Evolutionary conservation across 192 early-diverging fungal genomes (phyloP).

Genomic region (Thamnidium elegans): DNA sequence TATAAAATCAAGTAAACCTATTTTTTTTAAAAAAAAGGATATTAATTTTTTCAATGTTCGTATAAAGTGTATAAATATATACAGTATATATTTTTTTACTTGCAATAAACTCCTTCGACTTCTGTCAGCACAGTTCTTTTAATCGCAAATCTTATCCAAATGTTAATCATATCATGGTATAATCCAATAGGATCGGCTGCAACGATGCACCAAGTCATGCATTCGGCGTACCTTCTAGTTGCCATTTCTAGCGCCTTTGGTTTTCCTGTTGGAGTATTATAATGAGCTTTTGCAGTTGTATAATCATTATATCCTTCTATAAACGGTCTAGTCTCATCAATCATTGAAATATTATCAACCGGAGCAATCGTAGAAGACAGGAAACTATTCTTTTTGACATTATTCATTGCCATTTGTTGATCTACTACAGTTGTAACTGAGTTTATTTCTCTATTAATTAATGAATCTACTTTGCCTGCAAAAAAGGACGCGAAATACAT

Average conservation of each 20-base stretch:
- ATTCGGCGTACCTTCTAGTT: conserved; percentile 42
- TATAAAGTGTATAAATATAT: background rate
- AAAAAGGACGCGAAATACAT: conserved; percentile 45
- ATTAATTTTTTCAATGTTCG: background rate
- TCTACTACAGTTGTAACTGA: conserved; percentile 36
- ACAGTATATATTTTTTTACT: too few species aligned
- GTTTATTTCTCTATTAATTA: conserved; percentile 46
- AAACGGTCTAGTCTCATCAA: background rate
- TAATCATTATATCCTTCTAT: background rate
- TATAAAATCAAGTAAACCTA: conserved; percentile 48
- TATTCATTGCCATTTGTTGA: too few species aligned
- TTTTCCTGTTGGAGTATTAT: conserved; percentile 27
- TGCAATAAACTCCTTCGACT: conserved; percentile 46
- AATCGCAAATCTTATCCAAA: conserved; percentile 42
- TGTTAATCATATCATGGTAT: conserved; percentile 45
- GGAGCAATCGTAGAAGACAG: conserved; percentile 34
- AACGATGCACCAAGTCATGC: conserved; percentile 34
- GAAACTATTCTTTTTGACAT: too few species aligned
- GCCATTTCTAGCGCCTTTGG: conserved; percentile 46
- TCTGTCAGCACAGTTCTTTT: conserved; percentile 44
- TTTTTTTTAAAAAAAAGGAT: background rate
- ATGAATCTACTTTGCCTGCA: conserved; percentile 40
- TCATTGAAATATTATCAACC: background rate
- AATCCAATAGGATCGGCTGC: conserved; percentile 35
- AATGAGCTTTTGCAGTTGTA: background rate